Evolutionary conservation across 164 flowering plant genomes (phyloP).

Genomic region (Saururus chinensis): DNA sequence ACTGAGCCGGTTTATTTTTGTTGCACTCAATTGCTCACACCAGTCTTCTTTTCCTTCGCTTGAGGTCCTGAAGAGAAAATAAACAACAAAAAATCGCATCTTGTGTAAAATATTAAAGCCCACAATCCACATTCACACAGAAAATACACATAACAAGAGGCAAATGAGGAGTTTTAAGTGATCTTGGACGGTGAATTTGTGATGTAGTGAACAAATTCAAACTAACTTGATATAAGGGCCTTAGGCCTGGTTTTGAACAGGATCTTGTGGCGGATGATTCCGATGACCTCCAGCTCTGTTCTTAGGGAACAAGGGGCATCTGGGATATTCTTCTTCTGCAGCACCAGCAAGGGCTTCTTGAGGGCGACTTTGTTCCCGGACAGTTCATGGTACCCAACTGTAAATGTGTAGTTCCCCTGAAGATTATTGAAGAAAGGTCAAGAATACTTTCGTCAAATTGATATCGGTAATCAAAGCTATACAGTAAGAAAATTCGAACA

Average conservation of each 20-base stretch:
- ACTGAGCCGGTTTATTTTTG: no score
- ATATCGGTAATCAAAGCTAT: no score
- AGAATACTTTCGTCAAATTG: not conserved
- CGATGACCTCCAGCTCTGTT: slow-evolving; percentile 66
- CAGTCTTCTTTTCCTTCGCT: not conserved
- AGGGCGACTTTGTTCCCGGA: slow-evolving; percentile 58
- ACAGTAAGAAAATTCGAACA: no score
- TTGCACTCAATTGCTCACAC: no score
- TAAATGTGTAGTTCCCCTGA: slow-evolving; percentile 76
- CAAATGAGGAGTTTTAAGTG: no score
- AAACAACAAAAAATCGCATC: not conserved
- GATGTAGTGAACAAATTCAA: no score
- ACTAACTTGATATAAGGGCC: slow-evolving; percentile 70
- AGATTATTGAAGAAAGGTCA: not conserved
- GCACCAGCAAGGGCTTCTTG: slow-evolving; percentile 76
- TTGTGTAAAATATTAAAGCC: no score
- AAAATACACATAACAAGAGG: not conserved
- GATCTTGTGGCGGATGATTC: slow-evolving; percentile 69
- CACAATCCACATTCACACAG: not conserved
- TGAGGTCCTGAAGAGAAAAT: not conserved
- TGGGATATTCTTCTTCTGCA: slow-evolving; percentile 38
- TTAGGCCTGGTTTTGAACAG: slow-evolving; percentile 89
- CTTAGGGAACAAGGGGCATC: slow-evolving; percentile 11
- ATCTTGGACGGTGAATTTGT: no score
- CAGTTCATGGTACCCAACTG: slow-evolving; percentile 86